These are phyloP conservation scores for Geotrichum aggregatum DNA, from an alignment of 1,139 yeast genomes.

Conservation along the genomic window DNA sequence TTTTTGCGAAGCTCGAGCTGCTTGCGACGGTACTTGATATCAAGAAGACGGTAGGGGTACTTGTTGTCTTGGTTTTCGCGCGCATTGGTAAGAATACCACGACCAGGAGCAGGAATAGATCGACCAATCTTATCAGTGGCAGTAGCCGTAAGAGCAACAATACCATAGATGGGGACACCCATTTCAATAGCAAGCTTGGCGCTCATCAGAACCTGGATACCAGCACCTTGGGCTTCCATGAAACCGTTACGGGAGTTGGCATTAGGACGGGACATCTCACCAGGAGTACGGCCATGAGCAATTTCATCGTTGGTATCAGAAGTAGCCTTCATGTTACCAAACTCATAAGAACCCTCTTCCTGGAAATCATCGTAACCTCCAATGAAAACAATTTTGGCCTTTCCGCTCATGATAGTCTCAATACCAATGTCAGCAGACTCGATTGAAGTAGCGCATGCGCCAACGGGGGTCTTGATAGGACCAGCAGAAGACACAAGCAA, in stretches of 20 bases:
- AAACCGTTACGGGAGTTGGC: constrained; percentile 95
- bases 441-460: constrained; percentile 98
- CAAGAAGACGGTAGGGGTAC: constrained; percentile 75
- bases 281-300: constrained; percentile 95
- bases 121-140: constrained; percentile 98
- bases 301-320: constrained; percentile 82
- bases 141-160: constrained; percentile 89
- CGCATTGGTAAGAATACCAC: constrained; percentile 97
- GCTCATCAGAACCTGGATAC: constrained; percentile 94
- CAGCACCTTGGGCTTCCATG: constrained; percentile 99
- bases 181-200: constrained; percentile 89
- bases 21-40: constrained; percentile 89
- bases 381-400: constrained; percentile 92
- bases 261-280: constrained; percentile 98
- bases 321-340: constrained; percentile 98
- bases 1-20: constrained; percentile 75
- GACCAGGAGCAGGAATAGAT: constrained; percentile 99
- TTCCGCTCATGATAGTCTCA: constrained; percentile 86
- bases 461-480: constrained; percentile 98
- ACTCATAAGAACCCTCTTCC: constrained; percentile 97
- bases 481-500: constrained; percentile 95
- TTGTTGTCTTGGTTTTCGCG: constrained; percentile 86
- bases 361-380: constrained; percentile 99
- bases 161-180: constrained; percentile 99
- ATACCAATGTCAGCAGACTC: constrained; percentile 96